A percentile compares a stretch with the other conserved stretches of the same genome.
Conservation (phyloP, 108 stramenopile genomes). For the Craspedostauros australis region DNA sequence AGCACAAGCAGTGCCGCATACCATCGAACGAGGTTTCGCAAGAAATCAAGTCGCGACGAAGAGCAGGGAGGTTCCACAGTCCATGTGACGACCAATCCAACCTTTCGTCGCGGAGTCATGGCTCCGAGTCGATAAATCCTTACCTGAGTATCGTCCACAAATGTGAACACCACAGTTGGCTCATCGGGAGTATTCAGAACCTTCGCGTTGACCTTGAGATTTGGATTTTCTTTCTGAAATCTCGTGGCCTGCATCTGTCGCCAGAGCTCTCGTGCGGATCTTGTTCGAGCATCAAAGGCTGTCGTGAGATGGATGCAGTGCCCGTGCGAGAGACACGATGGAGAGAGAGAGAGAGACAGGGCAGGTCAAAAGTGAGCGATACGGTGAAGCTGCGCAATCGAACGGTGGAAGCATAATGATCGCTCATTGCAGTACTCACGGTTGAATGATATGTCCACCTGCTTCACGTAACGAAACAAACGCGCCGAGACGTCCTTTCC, state of each 20-base stretch:
- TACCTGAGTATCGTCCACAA: conserved; percentile 62
- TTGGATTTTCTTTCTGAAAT: conserved; percentile 51
- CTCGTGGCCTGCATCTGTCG: conserved; percentile 59
- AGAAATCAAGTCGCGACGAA: neutral
- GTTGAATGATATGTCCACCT: conserved; percentile 63
- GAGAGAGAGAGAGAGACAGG: neutral
- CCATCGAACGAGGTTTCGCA: neutral
- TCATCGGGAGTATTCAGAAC: conserved; percentile 40
- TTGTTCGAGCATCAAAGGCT: conserved; percentile 70
- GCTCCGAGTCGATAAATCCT: neutral
- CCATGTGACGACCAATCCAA: neutral
- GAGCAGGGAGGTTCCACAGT: neutral
- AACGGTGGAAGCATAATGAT: no score
- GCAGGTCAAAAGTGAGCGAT: no score
- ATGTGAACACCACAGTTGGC: conserved; percentile 53
- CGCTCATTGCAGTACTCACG: conserved; percentile 38
- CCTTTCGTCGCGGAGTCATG: neutral
- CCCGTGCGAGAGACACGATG: neutral
- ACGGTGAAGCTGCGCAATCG: no score
- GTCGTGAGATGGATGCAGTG: neutral
- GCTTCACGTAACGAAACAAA: conserved; percentile 64
- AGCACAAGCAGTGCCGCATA: no score
- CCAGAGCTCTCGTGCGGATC: conserved; percentile 65
- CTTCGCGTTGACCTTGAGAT: conserved; percentile 47
- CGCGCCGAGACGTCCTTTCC: conserved; percentile 63